Evolutionary conservation across 2,329 filamentous ascomycete genomes (phyloP).

Genomic region (Exophiala alcalophila): DNA sequence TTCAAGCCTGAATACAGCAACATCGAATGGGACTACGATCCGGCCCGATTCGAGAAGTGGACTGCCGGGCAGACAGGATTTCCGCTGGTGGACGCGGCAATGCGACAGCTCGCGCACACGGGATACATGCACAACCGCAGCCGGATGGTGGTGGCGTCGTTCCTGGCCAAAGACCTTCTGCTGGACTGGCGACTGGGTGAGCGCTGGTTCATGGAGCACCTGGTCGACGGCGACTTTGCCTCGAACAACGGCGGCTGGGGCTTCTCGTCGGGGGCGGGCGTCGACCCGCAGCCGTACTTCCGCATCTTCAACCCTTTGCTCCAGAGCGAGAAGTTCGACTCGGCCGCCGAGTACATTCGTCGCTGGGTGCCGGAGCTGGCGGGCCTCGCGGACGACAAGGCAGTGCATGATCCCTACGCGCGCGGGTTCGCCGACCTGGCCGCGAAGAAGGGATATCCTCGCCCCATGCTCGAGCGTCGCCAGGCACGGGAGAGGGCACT

Average conservation of each 20-base stretch:
- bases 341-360: constrained; percentile 73
- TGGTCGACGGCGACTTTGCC: constrained; percentile 77
- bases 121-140: constrained; percentile 84
- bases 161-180: constrained; percentile 74
- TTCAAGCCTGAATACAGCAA: constrained; percentile 83
- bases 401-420: constrained; percentile 77
- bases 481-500: constrained; percentile 64
- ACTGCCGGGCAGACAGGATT: constrained; percentile 70
- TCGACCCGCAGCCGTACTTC: constrained; percentile 87
- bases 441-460: constrained; percentile 68
- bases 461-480: constrained; percentile 72
- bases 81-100: constrained; percentile 81
- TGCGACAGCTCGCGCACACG: constrained; percentile 68
- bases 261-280: constrained; percentile 64
- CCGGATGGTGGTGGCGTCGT: constrained; percentile 80
- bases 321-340: constrained; percentile 84
- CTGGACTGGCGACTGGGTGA: constrained; percentile 83
- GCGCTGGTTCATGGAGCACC: constrained; percentile 74
- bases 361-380: constrained; percentile 77
- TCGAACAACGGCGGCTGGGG: constrained; percentile 73
- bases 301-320: constrained; percentile 82
- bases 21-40: constrained; percentile 76
- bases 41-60: constrained; percentile 69
- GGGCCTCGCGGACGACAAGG: constrained; percentile 51
- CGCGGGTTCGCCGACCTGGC: constrained; percentile 59